Base-by-base conservation (phyloP, 495 filamentous ascomycete species). In the Xylaria acuta region DNA sequence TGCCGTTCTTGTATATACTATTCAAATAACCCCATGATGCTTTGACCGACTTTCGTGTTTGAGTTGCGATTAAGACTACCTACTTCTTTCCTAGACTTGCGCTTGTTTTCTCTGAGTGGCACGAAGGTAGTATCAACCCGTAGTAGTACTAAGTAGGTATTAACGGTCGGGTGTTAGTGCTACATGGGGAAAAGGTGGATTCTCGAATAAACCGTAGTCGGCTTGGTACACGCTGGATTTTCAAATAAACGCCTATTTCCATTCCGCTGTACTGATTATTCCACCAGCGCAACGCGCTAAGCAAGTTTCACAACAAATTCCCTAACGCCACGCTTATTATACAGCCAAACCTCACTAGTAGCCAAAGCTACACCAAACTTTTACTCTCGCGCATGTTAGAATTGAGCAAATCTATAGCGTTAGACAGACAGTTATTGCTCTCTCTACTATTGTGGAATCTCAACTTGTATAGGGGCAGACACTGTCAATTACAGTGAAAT, bases 1-100 rank as follows among this genome's bases (percentile, higher is more conserved):
- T 76, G 56, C 62, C 36, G 32, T 75, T 77, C 75, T 72, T 74
- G 69, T 75, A 70, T 49, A 73, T 74, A 70, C 11, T 62, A 20
- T 34, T 73, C 71, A 1, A 47, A 32, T n/a, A 30, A 63, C 25
- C 3, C 7, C n/a, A 40, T 45, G 38, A 32, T 49, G 69, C 43
- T 40, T 49, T n/a, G 20, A 32, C 8, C 9, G 14, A 62, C 22
- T 16, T 27, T 34, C 20, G 56, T 40, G 27, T 16, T 8, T 7
- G n/a, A 12, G 8, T 22, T 47, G 2, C 51, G 14, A 11, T 25
- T 3, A 22, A 27, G 12, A 27, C 9, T 27, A 18, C 34, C 2
- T 38, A 25, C 25, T 32, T 38, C 34, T 25, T 38, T 60, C 30
- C 20, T 1, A 22, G 12, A 14, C 51, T 56, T 56, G 25, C 4